Percentiles rank a stretch among this genome's conserved stretches.
Evolutionary conservation across 805 yeast species (phyloP).

Genomic region (Brettanomyces sp.): DNA sequence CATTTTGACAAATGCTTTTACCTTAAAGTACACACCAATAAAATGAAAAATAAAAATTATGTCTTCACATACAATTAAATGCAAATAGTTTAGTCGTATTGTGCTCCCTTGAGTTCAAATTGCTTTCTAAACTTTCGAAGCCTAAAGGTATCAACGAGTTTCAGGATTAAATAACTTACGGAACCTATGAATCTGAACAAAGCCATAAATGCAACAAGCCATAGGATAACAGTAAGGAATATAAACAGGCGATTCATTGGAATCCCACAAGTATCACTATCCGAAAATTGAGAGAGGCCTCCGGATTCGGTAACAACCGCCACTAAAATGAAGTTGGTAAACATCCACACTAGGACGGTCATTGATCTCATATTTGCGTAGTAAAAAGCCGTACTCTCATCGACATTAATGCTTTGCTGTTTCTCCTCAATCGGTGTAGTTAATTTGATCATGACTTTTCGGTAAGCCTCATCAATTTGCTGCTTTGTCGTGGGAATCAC

Average conservation of each 20-base stretch:
- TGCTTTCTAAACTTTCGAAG: slow-evolving; percentile 9
- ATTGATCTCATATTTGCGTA: slow-evolving; percentile 85
- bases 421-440: slow-evolving; percentile 29
- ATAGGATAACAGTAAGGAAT: slow-evolving; percentile 75
- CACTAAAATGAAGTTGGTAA: slow-evolving; percentile 72
- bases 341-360: slow-evolving; percentile 84
- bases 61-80: no score
- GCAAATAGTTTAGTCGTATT: not conserved
- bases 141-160: slow-evolving; percentile 14
- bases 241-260: slow-evolving; percentile 41
- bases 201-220: slow-evolving; percentile 92
- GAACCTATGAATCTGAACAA: slow-evolving; percentile 76
- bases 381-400: slow-evolving; percentile 55
- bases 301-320: slow-evolving; percentile 81
- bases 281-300: slow-evolving; percentile 49
- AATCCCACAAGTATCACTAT: slow-evolving; percentile 22
- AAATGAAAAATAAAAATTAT: no score
- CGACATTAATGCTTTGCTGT: slow-evolving; percentile 6
- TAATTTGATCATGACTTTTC: slow-evolving; percentile 52
- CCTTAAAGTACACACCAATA: no score
- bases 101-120: slow-evolving; percentile 9
- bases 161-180: slow-evolving; percentile 39
- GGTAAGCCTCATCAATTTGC: slow-evolving; percentile 71
- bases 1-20: no score
- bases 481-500: slow-evolving; percentile 67